Evolutionary conservation across 192 early-diverging fungal species (phyloP).

Genomic region (Coemansia furcata): DNA sequence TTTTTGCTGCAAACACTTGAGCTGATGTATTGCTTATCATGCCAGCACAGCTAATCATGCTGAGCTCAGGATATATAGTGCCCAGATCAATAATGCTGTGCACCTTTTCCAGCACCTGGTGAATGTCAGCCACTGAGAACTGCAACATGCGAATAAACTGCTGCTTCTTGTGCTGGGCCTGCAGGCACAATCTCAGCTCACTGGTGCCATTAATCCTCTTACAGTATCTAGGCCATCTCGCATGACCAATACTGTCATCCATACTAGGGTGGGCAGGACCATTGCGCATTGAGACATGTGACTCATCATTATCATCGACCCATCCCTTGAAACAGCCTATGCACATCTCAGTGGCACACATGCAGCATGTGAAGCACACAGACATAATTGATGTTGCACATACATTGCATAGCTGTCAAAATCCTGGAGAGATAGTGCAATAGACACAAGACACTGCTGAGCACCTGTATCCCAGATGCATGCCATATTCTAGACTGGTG

Average conservation of each 20-base stretch:
- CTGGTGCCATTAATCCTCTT: neutral
- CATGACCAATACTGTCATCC: neutral
- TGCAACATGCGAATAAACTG: constrained; percentile 30
- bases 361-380: constrained; percentile 39
- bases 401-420: constrained; percentile 54
- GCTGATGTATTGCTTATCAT: neutral
- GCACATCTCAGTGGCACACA: constrained; percentile 51
- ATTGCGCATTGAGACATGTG: neutral
- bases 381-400: constrained; percentile 53
- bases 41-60: constrained; percentile 15
- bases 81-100: neutral
- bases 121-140: constrained; percentile 6
- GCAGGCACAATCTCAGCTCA: neutral
- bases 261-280: neutral
- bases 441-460: constrained; percentile 24
- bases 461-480: constrained; percentile 20
- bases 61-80: neutral
- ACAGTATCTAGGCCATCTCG: neutral
- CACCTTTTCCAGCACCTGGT: neutral
- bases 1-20: constrained; percentile 1
- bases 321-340: constrained; percentile 37
- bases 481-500: constrained; percentile 6
- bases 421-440: constrained; percentile 1
- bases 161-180: neutral
- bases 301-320: constrained; percentile 1